Evolutionary conservation across 2,329 filamentous ascomycete species (phyloP), one percentile per base, ranked within the genome.

Genomic region (Onygena corvina): DNA sequence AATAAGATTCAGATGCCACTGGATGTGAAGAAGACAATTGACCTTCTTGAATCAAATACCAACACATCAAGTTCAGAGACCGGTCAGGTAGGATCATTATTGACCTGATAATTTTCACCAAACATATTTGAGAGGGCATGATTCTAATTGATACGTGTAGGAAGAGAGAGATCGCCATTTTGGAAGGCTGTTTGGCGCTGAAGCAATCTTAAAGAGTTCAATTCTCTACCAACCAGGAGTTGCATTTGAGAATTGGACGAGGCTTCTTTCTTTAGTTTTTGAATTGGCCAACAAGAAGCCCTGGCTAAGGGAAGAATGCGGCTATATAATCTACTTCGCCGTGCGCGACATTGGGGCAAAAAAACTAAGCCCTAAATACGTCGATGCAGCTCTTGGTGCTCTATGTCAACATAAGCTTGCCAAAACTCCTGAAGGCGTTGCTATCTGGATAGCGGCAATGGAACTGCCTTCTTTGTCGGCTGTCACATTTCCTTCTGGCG

Each of bases 271-370:
- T 48, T 70, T 85, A 48, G 70, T 95, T 27, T 76, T 88, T 58
- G 77, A 81, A 53, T 75, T 95, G 52, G 80, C 84, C 34, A 77
- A 79, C 58, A 85, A 85, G 67, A 93, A 94, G 66, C 79, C 85
- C 27, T 95, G 89, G 90, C 74, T 96, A 56, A 79, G 86, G 53
- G 82, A 90, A 59, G 86, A 94, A 63, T 94, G 87, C 59, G 87
- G 85, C 27, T 86, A 82, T 74, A 79, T 92, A 44, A 72, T 95
- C 21, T 82, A 84, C 38, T 80, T 87, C 60, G 80, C 83, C 11
- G 65, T 92, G 31, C 74, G 76, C 27, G 79, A 81, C 16, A 58
- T 76, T 27, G 60, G 60, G 7, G 33, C 64, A 6, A 61, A 66
- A 25, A 60, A 67, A 23, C 61, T 64, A 16, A 56, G 66, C 14